Conservation (phyloP, 2,329 filamentous ascomycete species). For the Onygenales sp. region DNA sequence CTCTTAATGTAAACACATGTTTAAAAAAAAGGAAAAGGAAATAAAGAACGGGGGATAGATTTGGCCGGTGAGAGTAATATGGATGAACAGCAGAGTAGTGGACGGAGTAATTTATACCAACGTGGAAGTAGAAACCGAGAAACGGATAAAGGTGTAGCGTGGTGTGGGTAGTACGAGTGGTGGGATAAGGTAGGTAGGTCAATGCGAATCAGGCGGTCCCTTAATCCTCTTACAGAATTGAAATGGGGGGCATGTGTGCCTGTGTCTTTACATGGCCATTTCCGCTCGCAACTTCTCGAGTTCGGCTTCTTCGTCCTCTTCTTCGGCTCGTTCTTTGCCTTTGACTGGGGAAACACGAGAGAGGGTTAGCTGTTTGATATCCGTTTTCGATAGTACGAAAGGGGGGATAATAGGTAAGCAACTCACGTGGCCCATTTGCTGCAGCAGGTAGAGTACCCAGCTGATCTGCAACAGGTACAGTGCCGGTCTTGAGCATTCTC, state of each 20-base stretch:
- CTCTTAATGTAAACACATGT: no score
- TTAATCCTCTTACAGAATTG: neutral
- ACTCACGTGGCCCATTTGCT: slow-evolving; percentile 67
- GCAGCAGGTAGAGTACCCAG: slow-evolving; percentile 68
- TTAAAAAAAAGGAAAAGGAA: no score
- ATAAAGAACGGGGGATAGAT: no score
- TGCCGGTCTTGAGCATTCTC: slow-evolving; percentile 84
- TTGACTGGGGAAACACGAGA: slow-evolving; percentile 25
- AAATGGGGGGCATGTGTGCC: no score
- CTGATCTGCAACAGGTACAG: slow-evolving; percentile 69
- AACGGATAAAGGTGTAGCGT: no score
- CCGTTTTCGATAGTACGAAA: neutral
- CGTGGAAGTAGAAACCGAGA: no score
- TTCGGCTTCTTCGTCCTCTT: slow-evolving; percentile 95
- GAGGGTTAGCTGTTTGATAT: slow-evolving; percentile 6
- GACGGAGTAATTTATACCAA: no score
- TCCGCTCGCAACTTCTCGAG: slow-evolving; percentile 86
- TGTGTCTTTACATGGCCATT: slow-evolving; percentile 71
- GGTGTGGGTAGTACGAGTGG: neutral
- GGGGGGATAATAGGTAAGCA: neutral
- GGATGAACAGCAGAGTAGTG: no score
- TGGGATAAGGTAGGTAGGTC: neutral
- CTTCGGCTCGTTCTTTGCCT: slow-evolving; percentile 48
- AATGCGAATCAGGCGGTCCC: neutral
- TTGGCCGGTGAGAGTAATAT: no score